Evolutionary conservation across 2,329 filamentous ascomycete species (phyloP), one percentile per base, ranked within the genome.

Genomic region (Pseudogymnoascus sp.): DNA sequence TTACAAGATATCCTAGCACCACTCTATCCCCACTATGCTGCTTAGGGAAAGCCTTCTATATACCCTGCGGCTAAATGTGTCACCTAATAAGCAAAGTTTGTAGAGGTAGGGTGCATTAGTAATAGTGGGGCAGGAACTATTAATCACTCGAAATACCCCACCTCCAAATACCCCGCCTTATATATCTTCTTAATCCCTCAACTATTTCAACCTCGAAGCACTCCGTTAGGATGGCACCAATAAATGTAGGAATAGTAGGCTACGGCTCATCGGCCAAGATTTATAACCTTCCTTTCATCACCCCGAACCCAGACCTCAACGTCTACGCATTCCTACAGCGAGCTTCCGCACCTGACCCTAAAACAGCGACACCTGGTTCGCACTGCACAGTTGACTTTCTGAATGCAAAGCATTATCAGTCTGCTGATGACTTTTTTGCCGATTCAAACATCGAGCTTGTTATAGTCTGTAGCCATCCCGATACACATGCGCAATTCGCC

Each of bases 251-350:
- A 37, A 66, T 81, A 47, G 69, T 81, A 34, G 79, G 79, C 64
- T 81, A 81, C 61, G 79, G 79, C 68, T 74, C 75, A 60, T 74
- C 78, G 0, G 70, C 77, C 14, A 79, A 77, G 64, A 74, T 69
- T 63, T 81, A 80, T 62, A 78, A 81, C 61, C 71, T 81, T 2
- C 79, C 79, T 0, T 81, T 78, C 64, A 79, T 81, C 64, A 70
- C 74, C 0, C 73, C 75, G 1, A 78, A 78, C 64, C 71, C 75
- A 2, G 76, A 80, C 50, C 72, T 78, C 12, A 67, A 77, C 50
- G 71, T 81, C 30, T 69, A 77, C 18, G 77, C 78, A 4, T 77
- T 81, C 59, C 65, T 81, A 22, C 78, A 81, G 64, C 75, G 79
- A 35, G 75, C 77, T 1, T 8, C 34, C 34, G 11, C 11, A 35